These are phyloP conservation scores for Speleostelium caveatum DNA, from an alignment of 78 protist genomes.

Conservation along the genomic window DNA sequence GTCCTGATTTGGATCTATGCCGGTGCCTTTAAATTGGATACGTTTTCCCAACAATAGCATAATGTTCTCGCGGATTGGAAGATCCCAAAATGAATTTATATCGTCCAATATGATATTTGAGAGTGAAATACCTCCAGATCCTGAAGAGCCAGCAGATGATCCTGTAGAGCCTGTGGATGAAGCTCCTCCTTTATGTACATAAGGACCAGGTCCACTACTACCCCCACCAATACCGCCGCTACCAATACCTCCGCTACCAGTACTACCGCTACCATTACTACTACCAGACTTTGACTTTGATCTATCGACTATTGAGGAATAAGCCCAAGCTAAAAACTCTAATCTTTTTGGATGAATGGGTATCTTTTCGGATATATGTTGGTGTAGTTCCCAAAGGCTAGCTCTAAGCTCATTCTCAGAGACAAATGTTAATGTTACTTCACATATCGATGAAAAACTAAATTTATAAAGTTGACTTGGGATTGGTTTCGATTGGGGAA, in stretches of 20 bases:
- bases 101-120: neutral
- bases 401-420: constrained; percentile 38
- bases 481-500: constrained; percentile 53
- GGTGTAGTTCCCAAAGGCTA: constrained; percentile 58
- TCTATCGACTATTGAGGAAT: constrained; percentile 38
- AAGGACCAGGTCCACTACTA: neutral
- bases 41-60: constrained; percentile 33
- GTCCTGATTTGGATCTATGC: constrained; percentile 50
- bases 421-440: constrained; percentile 29
- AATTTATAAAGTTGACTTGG: constrained; percentile 47
- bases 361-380: constrained; percentile 6
- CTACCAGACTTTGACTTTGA: neutral
- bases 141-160: neutral
- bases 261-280: neutral
- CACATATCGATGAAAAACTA: constrained; percentile 37
- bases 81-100: constrained; percentile 45
- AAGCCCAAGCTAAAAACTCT: constrained; percentile 37
- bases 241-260: neutral
- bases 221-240: neutral
- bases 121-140: neutral
- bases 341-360: constrained; percentile 57
- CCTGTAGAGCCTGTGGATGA: neutral
- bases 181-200: too few species aligned
- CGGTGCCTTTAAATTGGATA: constrained; percentile 48
- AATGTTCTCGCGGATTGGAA: constrained; percentile 30